phyloP scores from a whole-genome alignment of 2,329 filamentous ascomycete genomes.

The Trichoderma guizhouense region DNA sequence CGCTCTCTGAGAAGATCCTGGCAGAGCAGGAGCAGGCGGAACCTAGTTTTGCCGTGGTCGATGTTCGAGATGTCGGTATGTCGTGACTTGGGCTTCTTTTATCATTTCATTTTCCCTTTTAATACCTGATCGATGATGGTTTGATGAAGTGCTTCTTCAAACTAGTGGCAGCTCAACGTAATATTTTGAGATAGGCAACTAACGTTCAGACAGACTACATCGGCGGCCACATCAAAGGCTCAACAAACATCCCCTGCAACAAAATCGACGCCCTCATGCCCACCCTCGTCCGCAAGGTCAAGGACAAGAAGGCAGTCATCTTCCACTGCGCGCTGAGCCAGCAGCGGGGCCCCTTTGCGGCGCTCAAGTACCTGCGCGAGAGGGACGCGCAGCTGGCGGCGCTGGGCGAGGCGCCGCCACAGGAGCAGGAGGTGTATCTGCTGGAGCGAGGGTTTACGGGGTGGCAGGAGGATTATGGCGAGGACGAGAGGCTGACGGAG shows the following conservation, averaged over 20 bases:
- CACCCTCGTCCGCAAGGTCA: slow-evolving; percentile 74
- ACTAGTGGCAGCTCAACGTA: background rate
- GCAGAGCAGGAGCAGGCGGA: slow-evolving; percentile 41
- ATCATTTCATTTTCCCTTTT: background rate
- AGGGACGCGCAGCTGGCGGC: slow-evolving; percentile 48
- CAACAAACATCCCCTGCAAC: slow-evolving; percentile 69
- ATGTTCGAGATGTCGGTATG: slow-evolving; percentile 80
- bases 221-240: slow-evolving; percentile 81
- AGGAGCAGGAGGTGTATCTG: slow-evolving; percentile 70
- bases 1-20: slow-evolving; percentile 64
- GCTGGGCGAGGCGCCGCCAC: slow-evolving; percentile 30
- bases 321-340: slow-evolving; percentile 95
- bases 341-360: slow-evolving; percentile 82
- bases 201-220: slow-evolving; percentile 64
- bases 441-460: slow-evolving; percentile 79
- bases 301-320: slow-evolving; percentile 76
- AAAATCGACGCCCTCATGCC: slow-evolving; percentile 74
- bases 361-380: slow-evolving; percentile 74
- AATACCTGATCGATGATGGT: background rate
- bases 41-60: slow-evolving; percentile 67
- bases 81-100: background rate
- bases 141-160: background rate
- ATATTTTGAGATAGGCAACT: too few relatives aligned
- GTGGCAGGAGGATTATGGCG: slow-evolving; percentile 84
- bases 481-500: slow-evolving; percentile 77